Percentiles rank a stretch among this genome's conserved stretches.
Conservation (phyloP, 2,329 filamentous ascomycete genomes). For the Didymella pomorum region DNA sequence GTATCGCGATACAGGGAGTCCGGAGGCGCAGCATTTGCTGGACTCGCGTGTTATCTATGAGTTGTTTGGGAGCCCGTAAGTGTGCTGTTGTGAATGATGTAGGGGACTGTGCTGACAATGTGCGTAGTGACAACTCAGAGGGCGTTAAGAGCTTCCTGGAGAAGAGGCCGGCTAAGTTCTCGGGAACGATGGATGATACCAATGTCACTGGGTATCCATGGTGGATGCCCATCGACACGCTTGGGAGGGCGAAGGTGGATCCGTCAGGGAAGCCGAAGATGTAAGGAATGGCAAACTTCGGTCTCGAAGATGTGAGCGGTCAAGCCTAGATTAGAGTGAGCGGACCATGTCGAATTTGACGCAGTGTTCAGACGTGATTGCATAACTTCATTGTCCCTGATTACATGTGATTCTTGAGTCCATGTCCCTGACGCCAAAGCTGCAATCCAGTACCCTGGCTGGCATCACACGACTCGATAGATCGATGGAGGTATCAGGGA, state of each 20-base stretch:
- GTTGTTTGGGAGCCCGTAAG: conserved; percentile 60
- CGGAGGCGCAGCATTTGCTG: conserved; percentile 74
- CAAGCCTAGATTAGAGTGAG: conserved; percentile 27
- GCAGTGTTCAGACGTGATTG: conserved; percentile 17
- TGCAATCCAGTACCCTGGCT: conserved; percentile 26
- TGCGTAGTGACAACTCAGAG: conserved; percentile 68
- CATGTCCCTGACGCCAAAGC: conserved; percentile 25
- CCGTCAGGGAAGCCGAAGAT: conserved; percentile 42
- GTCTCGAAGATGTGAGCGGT: too few species aligned
- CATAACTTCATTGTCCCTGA: conserved; percentile 29
- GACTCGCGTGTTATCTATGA: conserved; percentile 72
- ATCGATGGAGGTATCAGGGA: conserved; percentile 48
- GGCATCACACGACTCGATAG: conserved; percentile 35
- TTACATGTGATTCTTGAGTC: conserved; percentile 27
- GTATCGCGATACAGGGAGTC: conserved; percentile 64
- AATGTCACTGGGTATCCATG: conserved; percentile 70
- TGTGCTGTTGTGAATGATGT: not conserved
- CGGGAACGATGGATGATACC: conserved; percentile 67
- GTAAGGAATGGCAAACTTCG: conserved; percentile 13
- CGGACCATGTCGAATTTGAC: not conserved
- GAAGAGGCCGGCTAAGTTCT: conserved; percentile 71
- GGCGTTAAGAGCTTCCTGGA: conserved; percentile 74
- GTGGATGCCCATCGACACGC: conserved; percentile 67
- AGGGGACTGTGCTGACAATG: conserved; percentile 10
- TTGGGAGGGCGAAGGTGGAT: conserved; percentile 50